Percentiles rank a stretch among this genome's conserved stretches.
Evolutionary conservation across 768 basidiomycete genomes (phyloP).

Genomic region (Mycena leptocephala): DNA sequence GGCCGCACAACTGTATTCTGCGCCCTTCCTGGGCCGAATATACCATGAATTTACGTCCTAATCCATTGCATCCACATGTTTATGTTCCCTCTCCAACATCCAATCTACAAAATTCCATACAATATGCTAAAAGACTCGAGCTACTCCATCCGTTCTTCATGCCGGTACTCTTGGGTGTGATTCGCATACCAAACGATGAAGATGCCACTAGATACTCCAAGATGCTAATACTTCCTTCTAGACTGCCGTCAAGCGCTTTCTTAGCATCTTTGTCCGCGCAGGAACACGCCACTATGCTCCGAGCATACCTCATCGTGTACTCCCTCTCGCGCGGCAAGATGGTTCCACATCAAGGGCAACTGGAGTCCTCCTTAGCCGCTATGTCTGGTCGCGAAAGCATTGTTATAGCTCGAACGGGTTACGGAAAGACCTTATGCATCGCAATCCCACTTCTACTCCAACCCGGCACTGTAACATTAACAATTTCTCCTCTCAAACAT

Average conservation of each 20-base stretch:
- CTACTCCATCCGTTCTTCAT: not conserved
- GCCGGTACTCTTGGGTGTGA: not conserved
- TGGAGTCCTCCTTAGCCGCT: not conserved
- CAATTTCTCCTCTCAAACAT: not conserved
- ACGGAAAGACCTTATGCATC: conserved; percentile 7
- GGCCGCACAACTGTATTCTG: too few relatives aligned
- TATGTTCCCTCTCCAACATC: too few relatives aligned
- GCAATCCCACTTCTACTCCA: not conserved
- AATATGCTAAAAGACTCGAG: too few relatives aligned
- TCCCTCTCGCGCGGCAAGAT: not conserved
- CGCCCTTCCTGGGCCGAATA: too few relatives aligned
- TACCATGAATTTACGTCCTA: too few relatives aligned
- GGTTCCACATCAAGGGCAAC: not conserved
- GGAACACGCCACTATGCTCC: not conserved
- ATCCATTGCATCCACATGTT: too few relatives aligned
- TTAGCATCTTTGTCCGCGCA: not conserved
- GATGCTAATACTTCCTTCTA: not conserved
- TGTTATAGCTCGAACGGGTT: not conserved
- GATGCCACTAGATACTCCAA: not conserved
- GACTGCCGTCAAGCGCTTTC: not conserved
- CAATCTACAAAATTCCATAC: too few relatives aligned
- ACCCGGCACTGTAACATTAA: not conserved
- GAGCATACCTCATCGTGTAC: not conserved
- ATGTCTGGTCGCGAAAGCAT: not conserved
- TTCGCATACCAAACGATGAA: not conserved